Percentiles rank a stretch among this genome's conserved stretches.
These are phyloP conservation scores for Macrophomina pseudophaseolina DNA, from an alignment of 2,329 filamentous ascomycete genomes.

Conservation along the genomic window DNA sequence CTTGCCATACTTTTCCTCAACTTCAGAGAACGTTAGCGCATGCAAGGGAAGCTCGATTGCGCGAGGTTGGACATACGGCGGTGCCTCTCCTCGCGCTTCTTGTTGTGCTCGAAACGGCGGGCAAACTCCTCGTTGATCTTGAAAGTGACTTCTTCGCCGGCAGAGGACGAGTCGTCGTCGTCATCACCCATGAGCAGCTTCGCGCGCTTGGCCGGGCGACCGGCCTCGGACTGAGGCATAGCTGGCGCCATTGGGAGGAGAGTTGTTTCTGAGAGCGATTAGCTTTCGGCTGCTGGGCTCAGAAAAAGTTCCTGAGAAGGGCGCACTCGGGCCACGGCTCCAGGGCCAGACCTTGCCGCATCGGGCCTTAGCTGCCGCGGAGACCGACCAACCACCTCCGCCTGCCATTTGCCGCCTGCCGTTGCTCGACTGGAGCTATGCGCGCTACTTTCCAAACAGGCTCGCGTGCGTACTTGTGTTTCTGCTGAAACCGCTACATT, in stretches of 20 bases:
- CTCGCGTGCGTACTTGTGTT: background rate
- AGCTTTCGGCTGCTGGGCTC: constrained; percentile 14
- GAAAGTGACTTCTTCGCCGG: constrained; percentile 50
- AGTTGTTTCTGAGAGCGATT: constrained; percentile 6
- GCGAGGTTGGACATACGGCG: constrained; percentile 56
- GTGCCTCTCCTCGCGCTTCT: constrained; percentile 88
- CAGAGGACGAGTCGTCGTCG: constrained; percentile 38
- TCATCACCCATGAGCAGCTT: constrained; percentile 42
- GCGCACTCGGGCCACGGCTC: constrained; percentile 9
- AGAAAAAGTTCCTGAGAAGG: constrained; percentile 23
- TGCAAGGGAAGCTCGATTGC: background rate
- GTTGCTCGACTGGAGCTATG: background rate
- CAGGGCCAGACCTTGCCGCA: constrained; percentile 8
- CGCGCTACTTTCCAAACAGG: background rate
- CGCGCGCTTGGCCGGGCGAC: constrained; percentile 41
- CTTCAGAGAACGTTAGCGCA: constrained; percentile 51
- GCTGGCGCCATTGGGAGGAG: constrained; percentile 9
- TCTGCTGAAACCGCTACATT: background rate
- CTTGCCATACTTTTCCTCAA: constrained; percentile 85
- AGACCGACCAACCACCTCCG: background rate
- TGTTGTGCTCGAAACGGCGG: constrained; percentile 91
- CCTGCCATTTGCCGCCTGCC: constrained; percentile 5
- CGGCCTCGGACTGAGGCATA: constrained; percentile 4
- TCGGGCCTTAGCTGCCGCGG: constrained; percentile 4
- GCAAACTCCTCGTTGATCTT: constrained; percentile 93